Evolutionary conservation across 1,284 basidiomycete genomes (phyloP), one percentile per base, ranked within the genome.

Genomic region (Cutaneotrichosporon sp.): DNA sequence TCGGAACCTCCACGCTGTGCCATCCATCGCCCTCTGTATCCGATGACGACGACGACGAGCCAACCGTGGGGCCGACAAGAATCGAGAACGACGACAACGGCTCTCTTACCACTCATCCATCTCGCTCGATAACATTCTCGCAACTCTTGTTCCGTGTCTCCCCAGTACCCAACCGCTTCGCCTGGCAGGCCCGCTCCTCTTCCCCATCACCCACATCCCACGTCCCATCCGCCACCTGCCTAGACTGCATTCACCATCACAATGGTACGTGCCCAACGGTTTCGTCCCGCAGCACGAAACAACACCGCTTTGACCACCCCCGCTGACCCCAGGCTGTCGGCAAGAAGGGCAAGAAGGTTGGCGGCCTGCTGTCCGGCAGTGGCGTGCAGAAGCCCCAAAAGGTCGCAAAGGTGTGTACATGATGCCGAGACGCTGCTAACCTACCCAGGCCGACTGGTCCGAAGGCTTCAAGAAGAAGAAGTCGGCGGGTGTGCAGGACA

Each of bases 391-490:
- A 58, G 51, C 51, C 53, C 3, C 40, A 54, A 42, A 56, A 60
- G 43, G 52, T 59, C 15, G 52, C 60, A 36, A 62, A 59, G 56
- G 54, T 62, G 23, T 13, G 39, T 21, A 34, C 26, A 30, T 36
- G 14, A 14, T 9, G 8, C 17, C 10, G 17, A 7, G 39, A 7
- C 34, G 14, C 17, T 15, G 42, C 36, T 39, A 10, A 30, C 21
- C 10, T 14, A 38, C n/a, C n/a, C n/a, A 96, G 90, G 92, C 92
- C 51, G 92, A 96, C 72, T 97, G 92, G 92, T 92, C 92, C 73
- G 92, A 96, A 69, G 90, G 90, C 15, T 94, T 96, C 80, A 92
- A 90, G 84, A 96, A 94, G 83, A 96, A 94, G 84, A 93, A 94
- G 77, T 84, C 88, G 76, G 90, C 93, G 53, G 96, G 96, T 55